These are phyloP conservation scores for Arthrobotrys sinensis DNA, from an alignment of 2,329 filamentous ascomycete genomes.

Conservation along the genomic window DNA sequence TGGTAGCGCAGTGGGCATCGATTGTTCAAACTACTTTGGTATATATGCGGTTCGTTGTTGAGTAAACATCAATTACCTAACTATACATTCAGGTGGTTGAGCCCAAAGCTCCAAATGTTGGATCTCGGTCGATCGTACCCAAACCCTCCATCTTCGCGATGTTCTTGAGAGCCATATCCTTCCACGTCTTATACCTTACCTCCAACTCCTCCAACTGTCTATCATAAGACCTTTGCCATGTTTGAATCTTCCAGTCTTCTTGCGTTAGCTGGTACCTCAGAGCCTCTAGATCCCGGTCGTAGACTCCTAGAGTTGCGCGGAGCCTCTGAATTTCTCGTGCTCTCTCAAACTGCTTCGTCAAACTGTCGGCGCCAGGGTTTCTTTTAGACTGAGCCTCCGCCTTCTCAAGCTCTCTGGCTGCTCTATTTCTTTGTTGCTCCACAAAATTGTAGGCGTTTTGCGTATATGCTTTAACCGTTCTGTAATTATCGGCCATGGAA, in stretches of 20 bases:
- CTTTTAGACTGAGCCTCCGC: not conserved
- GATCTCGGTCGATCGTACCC: not conserved
- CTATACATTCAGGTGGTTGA: no score
- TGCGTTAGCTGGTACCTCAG: not conserved
- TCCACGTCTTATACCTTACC: slow-evolving; percentile 18
- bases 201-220: slow-evolving; percentile 15
- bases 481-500: not conserved
- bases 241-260: not conserved
- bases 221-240: not conserved
- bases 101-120: slow-evolving; percentile 7
- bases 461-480: not conserved
- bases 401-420: not conserved
- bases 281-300: not conserved
- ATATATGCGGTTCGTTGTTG: no score
- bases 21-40: no score
- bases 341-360: not conserved
- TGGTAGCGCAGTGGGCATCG: no score
- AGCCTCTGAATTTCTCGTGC: not conserved
- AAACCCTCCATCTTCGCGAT: slow-evolving; percentile 19
- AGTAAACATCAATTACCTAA: no score
- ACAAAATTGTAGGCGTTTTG: not conserved
- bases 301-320: not conserved
- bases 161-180: slow-evolving; percentile 24
- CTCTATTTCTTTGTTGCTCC: not conserved
- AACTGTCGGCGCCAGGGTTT: not conserved